Conservation (phyloP, 768 basidiomycete genomes). For the Tubosaeta sp. region DNA sequence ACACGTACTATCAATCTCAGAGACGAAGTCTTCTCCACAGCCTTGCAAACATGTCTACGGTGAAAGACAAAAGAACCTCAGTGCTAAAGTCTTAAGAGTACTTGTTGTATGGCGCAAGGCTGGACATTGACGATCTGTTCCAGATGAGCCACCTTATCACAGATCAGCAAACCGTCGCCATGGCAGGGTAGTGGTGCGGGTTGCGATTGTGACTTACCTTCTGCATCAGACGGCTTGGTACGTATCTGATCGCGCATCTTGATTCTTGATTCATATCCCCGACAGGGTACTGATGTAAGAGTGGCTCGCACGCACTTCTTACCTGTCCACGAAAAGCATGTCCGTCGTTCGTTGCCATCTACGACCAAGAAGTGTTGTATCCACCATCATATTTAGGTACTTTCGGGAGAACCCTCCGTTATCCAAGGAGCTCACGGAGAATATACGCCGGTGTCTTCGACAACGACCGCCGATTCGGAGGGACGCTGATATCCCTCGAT, state of each 20-base stretch:
- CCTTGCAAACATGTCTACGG: background rate
- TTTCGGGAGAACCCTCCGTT: background rate
- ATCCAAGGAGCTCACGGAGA: background rate
- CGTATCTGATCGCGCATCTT: background rate
- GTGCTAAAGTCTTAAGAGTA: background rate
- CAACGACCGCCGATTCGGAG: background rate
- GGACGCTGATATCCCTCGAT: background rate
- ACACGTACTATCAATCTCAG: too few relatives aligned
- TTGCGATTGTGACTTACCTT: constrained; percentile 5
- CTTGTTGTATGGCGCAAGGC: background rate
- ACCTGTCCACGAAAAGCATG: constrained; percentile 1
- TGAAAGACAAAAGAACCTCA: background rate
- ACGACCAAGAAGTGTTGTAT: constrained; percentile 23
- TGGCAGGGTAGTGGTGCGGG: constrained; percentile 8
- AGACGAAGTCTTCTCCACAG: too few relatives aligned
- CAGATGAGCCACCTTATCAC: background rate
- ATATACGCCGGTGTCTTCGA: background rate
- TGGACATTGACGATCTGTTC: background rate
- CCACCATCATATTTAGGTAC: constrained; percentile 15
- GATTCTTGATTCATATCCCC: constrained; percentile 1
- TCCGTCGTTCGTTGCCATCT: constrained; percentile 14
- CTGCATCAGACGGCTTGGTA: constrained; percentile 6
- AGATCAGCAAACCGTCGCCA: constrained; percentile 10
- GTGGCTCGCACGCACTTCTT: background rate
- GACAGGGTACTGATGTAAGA: constrained; percentile 7